These are phyloP conservation scores for Globisporangium recalcitrans DNA, from an alignment of 352 stramenopile genomes.

Conservation along the genomic window DNA sequence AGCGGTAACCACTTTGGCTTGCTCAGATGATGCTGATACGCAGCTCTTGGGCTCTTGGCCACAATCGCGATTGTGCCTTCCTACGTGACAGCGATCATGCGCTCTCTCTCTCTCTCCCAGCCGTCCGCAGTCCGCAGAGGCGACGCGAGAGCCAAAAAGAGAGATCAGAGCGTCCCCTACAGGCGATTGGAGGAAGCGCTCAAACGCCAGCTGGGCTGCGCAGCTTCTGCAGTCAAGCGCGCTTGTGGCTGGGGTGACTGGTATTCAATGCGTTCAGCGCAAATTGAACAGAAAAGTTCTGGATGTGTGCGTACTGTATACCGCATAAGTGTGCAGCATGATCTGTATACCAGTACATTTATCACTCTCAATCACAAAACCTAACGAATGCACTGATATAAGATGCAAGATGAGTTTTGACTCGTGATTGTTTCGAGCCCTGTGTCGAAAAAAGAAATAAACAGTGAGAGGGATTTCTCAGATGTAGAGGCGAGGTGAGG, in stretches of 20 bases:
- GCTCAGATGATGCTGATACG: background rate
- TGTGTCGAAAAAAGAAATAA: background rate
- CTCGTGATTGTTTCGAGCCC: background rate
- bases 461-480: background rate
- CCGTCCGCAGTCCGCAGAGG: background rate
- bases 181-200: background rate
- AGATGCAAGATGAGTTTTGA: background rate
- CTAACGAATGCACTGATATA: background rate
- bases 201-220: background rate
- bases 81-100: background rate
- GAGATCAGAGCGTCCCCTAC: background rate
- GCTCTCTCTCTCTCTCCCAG: background rate
- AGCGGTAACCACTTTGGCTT: background rate
- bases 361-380: too few species aligned
- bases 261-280: background rate
- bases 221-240: background rate
- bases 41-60: slow-evolving; percentile 3
- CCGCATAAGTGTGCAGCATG: background rate
- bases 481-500: slow-evolving; percentile 4
- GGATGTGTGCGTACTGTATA: background rate
- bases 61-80: slow-evolving; percentile 2
- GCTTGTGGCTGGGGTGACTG: background rate
- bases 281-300: too few species aligned
- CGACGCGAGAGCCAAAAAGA: background rate
- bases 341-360: background rate